phyloP scores from a whole-genome alignment of 108 stramenopile species.

The Cyclotella sp. region DNA sequence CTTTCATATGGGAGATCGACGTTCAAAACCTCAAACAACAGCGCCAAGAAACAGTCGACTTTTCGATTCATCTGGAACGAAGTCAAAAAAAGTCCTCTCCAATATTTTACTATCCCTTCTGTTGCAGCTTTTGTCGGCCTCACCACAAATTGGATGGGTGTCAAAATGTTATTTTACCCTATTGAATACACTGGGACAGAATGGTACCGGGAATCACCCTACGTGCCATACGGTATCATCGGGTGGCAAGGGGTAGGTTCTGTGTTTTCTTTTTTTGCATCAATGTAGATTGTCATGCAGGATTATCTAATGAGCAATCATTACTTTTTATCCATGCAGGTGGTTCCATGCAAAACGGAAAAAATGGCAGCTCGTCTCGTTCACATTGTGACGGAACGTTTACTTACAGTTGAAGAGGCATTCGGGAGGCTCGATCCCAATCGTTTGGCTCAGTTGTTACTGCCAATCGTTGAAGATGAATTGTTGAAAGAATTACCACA shows the following conservation, averaged over 20 bases:
- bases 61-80: slow-evolving; percentile 31
- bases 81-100: slow-evolving; percentile 30
- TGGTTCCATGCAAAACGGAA: slow-evolving; percentile 78
- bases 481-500: slow-evolving; percentile 38
- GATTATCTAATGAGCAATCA: too few relatives aligned
- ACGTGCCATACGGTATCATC: slow-evolving; percentile 72
- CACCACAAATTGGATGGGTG: slow-evolving; percentile 66
- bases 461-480: slow-evolving; percentile 57
- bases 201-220: slow-evolving; percentile 51
- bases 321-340: too few relatives aligned
- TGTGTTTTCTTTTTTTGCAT: too few relatives aligned
- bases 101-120: slow-evolving; percentile 73
- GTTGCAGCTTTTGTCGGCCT: slow-evolving; percentile 80
- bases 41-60: neutral
- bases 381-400: slow-evolving; percentile 64
- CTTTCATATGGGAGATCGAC: slow-evolving; percentile 6
- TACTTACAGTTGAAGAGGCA: slow-evolving; percentile 71
- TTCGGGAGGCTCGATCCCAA: slow-evolving; percentile 68
- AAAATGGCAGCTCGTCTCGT: slow-evolving; percentile 78
- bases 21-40: neutral
- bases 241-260: slow-evolving; percentile 81
- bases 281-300: too few relatives aligned
- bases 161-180: slow-evolving; percentile 81
- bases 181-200: slow-evolving; percentile 68
- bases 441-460: slow-evolving; percentile 51